Base-by-base conservation (phyloP, 805 yeast genomes). In the Sugiyamaella smithiae region DNA sequence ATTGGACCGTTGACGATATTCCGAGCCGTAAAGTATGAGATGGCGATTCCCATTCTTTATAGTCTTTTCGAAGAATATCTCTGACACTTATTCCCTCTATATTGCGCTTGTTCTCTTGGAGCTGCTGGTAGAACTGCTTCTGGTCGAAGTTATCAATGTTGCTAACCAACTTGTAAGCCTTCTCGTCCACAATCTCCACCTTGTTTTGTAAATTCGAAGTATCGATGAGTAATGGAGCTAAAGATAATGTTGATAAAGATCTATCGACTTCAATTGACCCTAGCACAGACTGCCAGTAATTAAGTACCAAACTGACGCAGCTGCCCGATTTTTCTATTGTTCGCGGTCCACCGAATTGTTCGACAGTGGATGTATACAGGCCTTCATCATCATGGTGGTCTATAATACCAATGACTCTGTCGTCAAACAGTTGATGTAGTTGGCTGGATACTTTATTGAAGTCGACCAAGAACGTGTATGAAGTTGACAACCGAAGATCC, bases 321-420 rank as follows among this genome's bases (percentile, higher is more conserved):
- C 96, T 86, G 0, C 97, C 98, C 41, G 78, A 68, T 2, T 72
- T 67, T 38, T 69, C 65, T 40, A 90, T 72, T 1, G 84, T 67
- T 46, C 93, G 67, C 0, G 97, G 97, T 0, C 62, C 59, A 14
- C 50, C 45, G 16, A 37, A 43, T 12, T 26, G 32, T 2, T 54
- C 52, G 8, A 60, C 45, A 0, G 81, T 81, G 38, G 77, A 69
- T 14, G 55, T 31, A 55, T 71, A 79, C 6, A 67, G 64, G 0
- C 68, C 68, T 53, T 82, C 85, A 58, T 90, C 96, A 14, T 75
- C 84, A 63, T 91, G 99, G 63, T 91, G 99, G 63, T 91, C 99
- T 22, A 93, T 78, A 5, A 93, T 79, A 0, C 82, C 83, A 1
- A 66, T 65, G 0, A 85, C 80, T 62, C 53, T 22, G 62, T 48